Evolutionary conservation across 345 rosid genomes (phyloP).

Genomic region (Citrus australasica): DNA sequence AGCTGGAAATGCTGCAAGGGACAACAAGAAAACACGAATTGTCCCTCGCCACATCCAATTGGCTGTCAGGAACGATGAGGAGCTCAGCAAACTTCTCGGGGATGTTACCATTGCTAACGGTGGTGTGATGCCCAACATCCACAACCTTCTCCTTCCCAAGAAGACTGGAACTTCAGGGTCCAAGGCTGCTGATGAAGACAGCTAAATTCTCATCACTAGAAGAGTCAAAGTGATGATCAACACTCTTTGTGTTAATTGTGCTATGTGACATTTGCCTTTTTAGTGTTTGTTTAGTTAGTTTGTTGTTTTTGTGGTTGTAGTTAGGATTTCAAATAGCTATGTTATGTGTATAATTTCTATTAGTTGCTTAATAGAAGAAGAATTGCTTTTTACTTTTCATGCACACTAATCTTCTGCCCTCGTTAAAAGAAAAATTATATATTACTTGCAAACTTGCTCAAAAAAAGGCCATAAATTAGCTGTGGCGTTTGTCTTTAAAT

Average conservation of each 20-base stretch:
- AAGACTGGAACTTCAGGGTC: conserved; percentile 69
- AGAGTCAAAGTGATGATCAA: background rate
- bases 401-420: no score
- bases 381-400: background rate
- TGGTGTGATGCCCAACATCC: conserved; percentile 97
- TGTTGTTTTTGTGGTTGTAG: background rate
- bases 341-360: conserved; percentile 20
- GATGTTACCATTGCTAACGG: conserved; percentile 95
- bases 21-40: conserved; percentile 87
- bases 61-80: conserved; percentile 90
- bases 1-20: conserved; percentile 88
- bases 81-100: conserved; percentile 92
- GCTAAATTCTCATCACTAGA: background rate
- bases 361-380: conserved; percentile 15
- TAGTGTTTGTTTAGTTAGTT: conserved; percentile 1
- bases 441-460: no score
- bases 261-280: background rate
- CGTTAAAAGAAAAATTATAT: no score
- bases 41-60: conserved; percentile 93
- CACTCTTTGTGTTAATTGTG: background rate
- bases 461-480: no score
- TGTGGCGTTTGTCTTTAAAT: no score
- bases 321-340: conserved; percentile 8
- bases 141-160: conserved; percentile 89
- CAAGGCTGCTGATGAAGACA: conserved; percentile 66